Base-by-base conservation (phyloP, 2,329 filamentous ascomycete genomes). In the Chaetomium strumarium region DNA sequence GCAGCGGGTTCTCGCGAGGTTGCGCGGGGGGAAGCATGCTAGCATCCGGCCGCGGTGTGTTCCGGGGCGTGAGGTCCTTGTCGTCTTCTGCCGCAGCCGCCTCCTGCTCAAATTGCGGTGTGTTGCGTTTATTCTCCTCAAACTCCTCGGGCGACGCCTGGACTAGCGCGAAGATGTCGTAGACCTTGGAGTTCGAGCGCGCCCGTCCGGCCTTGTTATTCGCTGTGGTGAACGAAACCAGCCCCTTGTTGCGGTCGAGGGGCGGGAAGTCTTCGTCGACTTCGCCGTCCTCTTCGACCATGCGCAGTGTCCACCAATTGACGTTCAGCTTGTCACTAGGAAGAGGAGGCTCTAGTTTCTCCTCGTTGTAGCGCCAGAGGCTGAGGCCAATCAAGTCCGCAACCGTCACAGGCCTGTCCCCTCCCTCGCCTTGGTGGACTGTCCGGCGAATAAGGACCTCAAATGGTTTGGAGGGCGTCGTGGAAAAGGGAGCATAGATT, bases 191-290 rank as follows among this genome's bases (percentile, higher is more conserved):
- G 58, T 87, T 84, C 53, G 85, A 81, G 51, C 88, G 76, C 55
- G 76, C 74, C 45, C 78, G 70, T 5, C 74, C 78, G 9, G 75
- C 84, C 50, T 82, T 77, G 64, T 89, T 90, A 65, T 92, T 91
- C 56, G 86, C 87, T 7, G 87, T 90, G 36, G 88, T 89, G 62
- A 92, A 93, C 17, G 88, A 83, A 6, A 80, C 81, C n/a, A 93
- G 75, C 2, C 84, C 79, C 62, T 86, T 86, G 19, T 81, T 88
- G 34, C 88, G 78, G 53, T 87, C 85, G 38, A 93, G 75, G 0
- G 88, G 84, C 31, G 88, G 87, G 58, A 93, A 93, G 63, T 93
- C 89, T 58, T 90, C 86, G 60, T 95, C 88, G 1, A 92, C 84
- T 63, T 93, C 88, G 45, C 86, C 89, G 51, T 88, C 87, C 64